Evolutionary conservation across 192 early-diverging fungal species (phyloP), one percentile per base, ranked within the genome.

Genomic region (Podila epigama): DNA sequence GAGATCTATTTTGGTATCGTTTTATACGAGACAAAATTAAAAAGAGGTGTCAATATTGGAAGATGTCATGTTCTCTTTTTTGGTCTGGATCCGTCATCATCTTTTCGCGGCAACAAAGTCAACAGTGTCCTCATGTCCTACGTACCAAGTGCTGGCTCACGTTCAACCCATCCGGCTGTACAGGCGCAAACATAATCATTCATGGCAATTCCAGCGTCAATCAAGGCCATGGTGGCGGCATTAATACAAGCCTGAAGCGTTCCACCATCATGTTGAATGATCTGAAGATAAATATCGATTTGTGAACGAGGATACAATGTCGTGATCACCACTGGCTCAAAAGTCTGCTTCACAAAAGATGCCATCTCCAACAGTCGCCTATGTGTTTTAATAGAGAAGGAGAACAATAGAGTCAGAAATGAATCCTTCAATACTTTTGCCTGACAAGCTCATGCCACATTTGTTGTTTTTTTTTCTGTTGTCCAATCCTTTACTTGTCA

Each of bases 211-310:
- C 91, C 92, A 31, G 93, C 93, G 64, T 95, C 92, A 9, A 94
- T 86, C 44, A 95, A 68, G 2, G 93, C 93, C 84, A 95, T 70
- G 10, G 92, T 95, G 2, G 93, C 88, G 25, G 93, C 93, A 70
- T 95, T 95, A 35, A 94, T 92, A 61, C 90, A 94, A 3, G 91
- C 82, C 56, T 92, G 91, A 33, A 93, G 77, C 20, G 77, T 78
- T 58, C 95, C 96, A 40, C 97, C 97, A 65, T 99, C 97, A 61
- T 91, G 86, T 71, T 99, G 97, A 64, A 99, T 82, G 16, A 98
- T 77, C 70, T 99, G 96, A 29, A 98, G 69, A 67, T 92, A 94
- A 40, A 99, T 92, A 51, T 93, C 92, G 62, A 99, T 97, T 80
- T 98, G 93, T 25, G 95, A 95, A 25, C 94, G 87, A 36, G 95